phyloP scores from a whole-genome alignment of 2,329 filamentous ascomycete genomes.

The Ploettnerulaceae sp. region DNA sequence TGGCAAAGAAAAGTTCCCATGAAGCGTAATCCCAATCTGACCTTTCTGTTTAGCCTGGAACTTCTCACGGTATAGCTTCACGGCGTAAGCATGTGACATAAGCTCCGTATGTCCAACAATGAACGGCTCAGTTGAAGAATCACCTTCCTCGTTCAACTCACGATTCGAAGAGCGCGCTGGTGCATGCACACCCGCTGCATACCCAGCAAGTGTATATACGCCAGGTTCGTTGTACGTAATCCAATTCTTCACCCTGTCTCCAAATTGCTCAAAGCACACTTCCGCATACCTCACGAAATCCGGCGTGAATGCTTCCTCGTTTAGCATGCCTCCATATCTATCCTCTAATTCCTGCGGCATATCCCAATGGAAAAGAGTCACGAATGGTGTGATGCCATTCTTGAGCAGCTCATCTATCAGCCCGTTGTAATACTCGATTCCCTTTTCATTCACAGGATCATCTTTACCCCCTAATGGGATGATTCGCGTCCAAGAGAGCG shows the following conservation, averaged over 20 bases:
- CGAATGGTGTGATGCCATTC: conserved; percentile 71
- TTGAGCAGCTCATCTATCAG: conserved; percentile 72
- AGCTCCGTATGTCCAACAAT: conserved; percentile 74
- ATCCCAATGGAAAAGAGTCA: conserved; percentile 86
- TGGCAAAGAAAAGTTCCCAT: conserved; percentile 60
- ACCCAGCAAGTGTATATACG: conserved; percentile 76
- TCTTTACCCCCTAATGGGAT: conserved; percentile 76
- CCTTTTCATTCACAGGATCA: conserved; percentile 73
- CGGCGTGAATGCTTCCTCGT: conserved; percentile 72
- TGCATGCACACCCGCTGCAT: conserved; percentile 70
- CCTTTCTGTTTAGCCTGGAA: conserved; percentile 68
- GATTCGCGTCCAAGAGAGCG: conserved; percentile 75
- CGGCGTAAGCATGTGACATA: conserved; percentile 72
- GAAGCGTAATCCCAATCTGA: conserved; percentile 79
- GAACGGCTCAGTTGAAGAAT: conserved; percentile 74
- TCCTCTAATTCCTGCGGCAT: conserved; percentile 72
- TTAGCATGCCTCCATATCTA: conserved; percentile 74
- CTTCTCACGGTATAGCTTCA: conserved; percentile 74
- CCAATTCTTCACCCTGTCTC: conserved; percentile 73
- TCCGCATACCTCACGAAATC: conserved; percentile 77
- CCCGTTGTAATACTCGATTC: conserved; percentile 69
- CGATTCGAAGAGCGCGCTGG: conserved; percentile 76
- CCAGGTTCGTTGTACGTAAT: conserved; percentile 87
- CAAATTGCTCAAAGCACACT: conserved; percentile 65
- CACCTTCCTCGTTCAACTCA: conserved; percentile 61